Evolutionary conservation across 2,329 filamentous ascomycete species (phyloP).

Genomic region (Fusarium decemcellulare): DNA sequence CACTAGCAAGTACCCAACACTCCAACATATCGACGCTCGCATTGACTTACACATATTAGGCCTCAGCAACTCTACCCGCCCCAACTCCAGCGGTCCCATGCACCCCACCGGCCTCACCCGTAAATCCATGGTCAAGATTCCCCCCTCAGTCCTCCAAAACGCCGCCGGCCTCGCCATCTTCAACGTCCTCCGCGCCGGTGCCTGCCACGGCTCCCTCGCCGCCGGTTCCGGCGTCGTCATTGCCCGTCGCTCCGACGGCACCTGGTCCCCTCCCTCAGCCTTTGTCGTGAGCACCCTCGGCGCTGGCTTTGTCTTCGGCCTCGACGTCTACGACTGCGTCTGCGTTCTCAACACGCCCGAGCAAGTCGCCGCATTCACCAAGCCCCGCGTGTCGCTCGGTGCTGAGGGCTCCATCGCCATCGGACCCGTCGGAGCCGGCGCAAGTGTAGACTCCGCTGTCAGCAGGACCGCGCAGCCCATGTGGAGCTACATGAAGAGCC

Average conservation of each 20-base stretch:
- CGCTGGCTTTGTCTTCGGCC: slow-evolving; percentile 78
- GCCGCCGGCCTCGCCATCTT: slow-evolving; percentile 74
- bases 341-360: slow-evolving; percentile 80
- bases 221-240: slow-evolving; percentile 73
- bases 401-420: slow-evolving; percentile 79
- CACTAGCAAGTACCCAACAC: slow-evolving; percentile 63
- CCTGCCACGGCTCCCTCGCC: slow-evolving; percentile 68
- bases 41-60: slow-evolving; percentile 33
- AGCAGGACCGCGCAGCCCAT: slow-evolving; percentile 67
- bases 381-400: slow-evolving; percentile 76
- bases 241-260: slow-evolving; percentile 68
- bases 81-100: slow-evolving; percentile 43
- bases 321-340: slow-evolving; percentile 84
- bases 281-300: slow-evolving; percentile 80
- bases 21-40: neutral
- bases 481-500: slow-evolving; percentile 86
- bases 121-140: slow-evolving; percentile 56
- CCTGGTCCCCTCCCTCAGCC: slow-evolving; percentile 81
- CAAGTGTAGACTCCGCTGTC: slow-evolving; percentile 62
- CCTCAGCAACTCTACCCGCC: slow-evolving; percentile 37
- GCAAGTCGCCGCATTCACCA: slow-evolving; percentile 78
- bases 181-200: slow-evolving; percentile 73
- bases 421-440: slow-evolving; percentile 72
- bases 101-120: slow-evolving; percentile 51
- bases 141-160: slow-evolving; percentile 63